Conservation (phyloP, 2,329 filamentous ascomycete genomes). For the Calonectria henricotiae region DNA sequence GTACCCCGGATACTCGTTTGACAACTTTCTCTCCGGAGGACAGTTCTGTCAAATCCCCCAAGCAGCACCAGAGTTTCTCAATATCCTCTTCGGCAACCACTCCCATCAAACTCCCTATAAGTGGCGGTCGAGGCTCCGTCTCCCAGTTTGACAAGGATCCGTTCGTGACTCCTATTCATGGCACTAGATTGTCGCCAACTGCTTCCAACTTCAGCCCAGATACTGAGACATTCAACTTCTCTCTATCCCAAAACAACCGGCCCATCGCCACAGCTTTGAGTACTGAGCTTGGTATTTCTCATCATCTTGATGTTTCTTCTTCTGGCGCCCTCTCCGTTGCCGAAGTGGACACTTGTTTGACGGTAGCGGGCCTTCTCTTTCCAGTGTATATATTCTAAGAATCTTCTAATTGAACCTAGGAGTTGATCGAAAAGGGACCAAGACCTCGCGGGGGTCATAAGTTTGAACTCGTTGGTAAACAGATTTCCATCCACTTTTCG, state of each 20-base stretch:
- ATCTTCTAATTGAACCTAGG: conserved; percentile 55
- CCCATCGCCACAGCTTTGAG: conserved; percentile 62
- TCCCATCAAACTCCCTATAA: conserved; percentile 50
- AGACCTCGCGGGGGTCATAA: conserved; percentile 59
- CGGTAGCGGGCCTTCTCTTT: conserved; percentile 57
- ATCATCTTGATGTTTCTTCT: conserved; percentile 63
- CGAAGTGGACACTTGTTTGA: conserved; percentile 64
- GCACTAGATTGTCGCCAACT: conserved; percentile 73
- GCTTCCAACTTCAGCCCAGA: conserved; percentile 75
- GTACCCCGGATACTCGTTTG: conserved; percentile 77
- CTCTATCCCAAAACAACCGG: conserved; percentile 45
- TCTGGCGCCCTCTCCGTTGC: conserved; percentile 51
- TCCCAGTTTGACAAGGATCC: conserved; percentile 67
- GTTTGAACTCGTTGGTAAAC: conserved; percentile 58
- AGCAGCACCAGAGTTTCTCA: conserved; percentile 56
- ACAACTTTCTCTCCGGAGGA: conserved; percentile 78
- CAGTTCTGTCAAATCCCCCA: conserved; percentile 63
- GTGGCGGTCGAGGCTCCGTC: conserved; percentile 48
- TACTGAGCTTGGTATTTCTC: conserved; percentile 64
- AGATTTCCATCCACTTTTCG: conserved; percentile 71
- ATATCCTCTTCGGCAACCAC: conserved; percentile 53
- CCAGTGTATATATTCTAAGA: neutral
- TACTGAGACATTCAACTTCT: conserved; percentile 37
- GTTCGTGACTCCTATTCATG: conserved; percentile 64
- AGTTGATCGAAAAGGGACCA: conserved; percentile 56